Conservation (phyloP, 139 green algal genomes). For the Chlamydomonas sphaeroides region DNA sequence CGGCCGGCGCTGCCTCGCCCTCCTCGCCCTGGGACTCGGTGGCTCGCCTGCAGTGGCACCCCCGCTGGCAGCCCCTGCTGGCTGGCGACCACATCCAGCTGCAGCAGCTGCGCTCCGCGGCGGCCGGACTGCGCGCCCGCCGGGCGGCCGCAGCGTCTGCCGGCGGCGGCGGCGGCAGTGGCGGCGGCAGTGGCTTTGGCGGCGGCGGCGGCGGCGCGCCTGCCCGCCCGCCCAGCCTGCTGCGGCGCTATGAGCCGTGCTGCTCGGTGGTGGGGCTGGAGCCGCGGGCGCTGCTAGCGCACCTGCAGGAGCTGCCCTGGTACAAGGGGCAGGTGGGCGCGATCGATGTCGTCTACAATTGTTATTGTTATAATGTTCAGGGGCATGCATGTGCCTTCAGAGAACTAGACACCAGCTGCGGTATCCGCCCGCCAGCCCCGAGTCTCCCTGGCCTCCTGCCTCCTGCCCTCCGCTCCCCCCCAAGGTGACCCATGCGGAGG, state of each 20-base stretch:
- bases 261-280: slow-evolving; percentile 28
- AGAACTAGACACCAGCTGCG: background rate
- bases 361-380: too few relatives aligned
- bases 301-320: slow-evolving; percentile 70
- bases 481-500: slow-evolving; percentile 76
- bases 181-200: background rate
- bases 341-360: too few relatives aligned
- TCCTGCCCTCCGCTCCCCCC: too few relatives aligned
- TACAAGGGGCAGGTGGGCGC: slow-evolving; percentile 68
- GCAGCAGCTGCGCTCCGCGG: slow-evolving; percentile 22
- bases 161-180: background rate
- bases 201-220: background rate
- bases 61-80: slow-evolving; percentile 7
- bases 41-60: slow-evolving; percentile 36
- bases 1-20: too few relatives aligned
- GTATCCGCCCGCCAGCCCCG: too few relatives aligned
- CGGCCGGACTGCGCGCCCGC: background rate
- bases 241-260: slow-evolving; percentile 40
- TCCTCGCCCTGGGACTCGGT: too few relatives aligned
- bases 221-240: slow-evolving; percentile 45
- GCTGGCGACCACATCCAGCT: slow-evolving; percentile 1
- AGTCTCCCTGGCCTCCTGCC: too few relatives aligned
- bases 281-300: slow-evolving; percentile 60
- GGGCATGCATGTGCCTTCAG: too few relatives aligned
- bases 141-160: background rate